phyloP scores from a whole-genome alignment of 1,284 basidiomycete species.

The Ceratobasidium sp. region DNA sequence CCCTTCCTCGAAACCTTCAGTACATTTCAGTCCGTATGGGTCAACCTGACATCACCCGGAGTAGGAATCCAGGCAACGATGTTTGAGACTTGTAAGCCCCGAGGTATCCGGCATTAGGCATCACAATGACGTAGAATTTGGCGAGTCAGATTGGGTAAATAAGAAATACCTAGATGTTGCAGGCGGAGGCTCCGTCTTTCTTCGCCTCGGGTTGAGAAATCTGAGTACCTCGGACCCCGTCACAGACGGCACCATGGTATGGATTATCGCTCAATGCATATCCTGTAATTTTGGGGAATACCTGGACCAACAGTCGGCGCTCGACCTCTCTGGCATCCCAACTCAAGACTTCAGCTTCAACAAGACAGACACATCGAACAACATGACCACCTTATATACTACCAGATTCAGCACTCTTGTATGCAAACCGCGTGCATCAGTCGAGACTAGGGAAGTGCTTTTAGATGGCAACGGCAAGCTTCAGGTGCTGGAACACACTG shows the following conservation, averaged over 20 bases:
- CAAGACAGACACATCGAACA: background rate
- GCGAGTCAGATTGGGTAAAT: too few relatives aligned
- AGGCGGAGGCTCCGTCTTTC: too few relatives aligned
- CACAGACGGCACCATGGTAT: background rate
- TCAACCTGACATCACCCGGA: background rate
- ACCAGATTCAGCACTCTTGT: background rate
- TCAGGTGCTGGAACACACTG: constrained; percentile 1
- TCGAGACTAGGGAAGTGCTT: constrained; percentile 21
- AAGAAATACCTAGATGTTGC: too few relatives aligned
- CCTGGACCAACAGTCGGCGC: background rate
- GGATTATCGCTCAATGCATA: constrained; percentile 8
- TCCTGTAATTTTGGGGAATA: background rate
- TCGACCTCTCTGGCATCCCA: constrained; percentile 13
- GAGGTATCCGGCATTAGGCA: too few relatives aligned
- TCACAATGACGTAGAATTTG: too few relatives aligned
- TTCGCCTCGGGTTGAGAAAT: too few relatives aligned
- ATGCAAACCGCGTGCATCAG: background rate
- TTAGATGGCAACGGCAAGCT: background rate
- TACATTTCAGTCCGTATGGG: background rate
- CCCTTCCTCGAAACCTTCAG: background rate
- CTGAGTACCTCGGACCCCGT: background rate
- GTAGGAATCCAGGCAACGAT: background rate
- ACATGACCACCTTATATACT: background rate
- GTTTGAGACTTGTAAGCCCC: too few relatives aligned
- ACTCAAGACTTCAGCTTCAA: background rate